These are phyloP conservation scores for Epichloe coenophiala DNA, from an alignment of 2,329 filamentous ascomycete species.

Conservation along the genomic window DNA sequence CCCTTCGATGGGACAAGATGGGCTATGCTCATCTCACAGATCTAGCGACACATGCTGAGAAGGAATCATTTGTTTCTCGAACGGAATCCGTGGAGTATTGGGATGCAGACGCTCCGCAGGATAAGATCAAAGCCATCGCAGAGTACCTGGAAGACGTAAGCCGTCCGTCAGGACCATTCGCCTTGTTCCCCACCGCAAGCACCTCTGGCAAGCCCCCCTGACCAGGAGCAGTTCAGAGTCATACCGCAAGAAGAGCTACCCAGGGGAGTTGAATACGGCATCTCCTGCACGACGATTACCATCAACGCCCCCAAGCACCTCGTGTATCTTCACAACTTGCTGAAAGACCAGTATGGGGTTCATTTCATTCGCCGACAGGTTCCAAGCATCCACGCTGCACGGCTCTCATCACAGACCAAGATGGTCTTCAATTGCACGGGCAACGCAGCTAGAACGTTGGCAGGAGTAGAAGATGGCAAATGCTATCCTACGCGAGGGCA, in stretches of 20 bases:
- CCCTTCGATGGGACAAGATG: constrained; percentile 26
- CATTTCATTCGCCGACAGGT: constrained; percentile 18
- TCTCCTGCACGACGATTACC: constrained; percentile 23
- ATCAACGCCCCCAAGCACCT: constrained; percentile 26
- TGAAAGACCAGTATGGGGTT: constrained; percentile 18
- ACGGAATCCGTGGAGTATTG: constrained; percentile 27
- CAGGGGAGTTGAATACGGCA: constrained; percentile 20
- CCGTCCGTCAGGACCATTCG: constrained; percentile 1
- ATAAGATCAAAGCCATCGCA: constrained; percentile 27
- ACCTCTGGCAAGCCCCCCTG: too few relatives aligned
- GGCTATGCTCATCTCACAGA: constrained; percentile 25
- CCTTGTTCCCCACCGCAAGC: too few relatives aligned
- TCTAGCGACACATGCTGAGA: constrained; percentile 17
- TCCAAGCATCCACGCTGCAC: constrained; percentile 13
- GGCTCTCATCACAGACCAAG: constrained; percentile 14
- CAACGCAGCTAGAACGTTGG: constrained; percentile 19
- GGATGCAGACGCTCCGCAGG: constrained; percentile 23
- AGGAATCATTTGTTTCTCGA: constrained; percentile 21
- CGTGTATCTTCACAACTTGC: constrained; percentile 14
- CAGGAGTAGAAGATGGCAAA: constrained; percentile 22
- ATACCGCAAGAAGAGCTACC: constrained; percentile 16
- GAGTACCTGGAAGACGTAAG: constrained; percentile 26
- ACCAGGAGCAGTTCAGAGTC: constrained; percentile 14
- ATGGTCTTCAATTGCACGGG: constrained; percentile 24
- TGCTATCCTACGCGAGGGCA: constrained; percentile 29